A percentile compares a stretch with the other conserved stretches of the same genome.
Evolutionary conservation across 2,329 filamentous ascomycete genomes (phyloP).

Genomic region (Trichoderma aggressivum): DNA sequence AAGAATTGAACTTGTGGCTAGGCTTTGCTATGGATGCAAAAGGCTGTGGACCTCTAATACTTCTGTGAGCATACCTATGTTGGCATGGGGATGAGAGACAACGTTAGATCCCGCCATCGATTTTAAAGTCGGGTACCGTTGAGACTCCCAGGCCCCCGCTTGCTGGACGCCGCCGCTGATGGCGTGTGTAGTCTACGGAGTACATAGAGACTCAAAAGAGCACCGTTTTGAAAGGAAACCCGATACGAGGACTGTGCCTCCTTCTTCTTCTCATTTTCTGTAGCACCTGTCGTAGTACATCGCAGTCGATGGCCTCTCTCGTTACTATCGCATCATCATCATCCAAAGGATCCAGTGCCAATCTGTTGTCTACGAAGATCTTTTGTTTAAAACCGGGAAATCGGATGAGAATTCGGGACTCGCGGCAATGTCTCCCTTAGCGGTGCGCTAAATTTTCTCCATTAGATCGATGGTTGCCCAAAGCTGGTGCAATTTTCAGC

Average conservation of each 20-base stretch:
- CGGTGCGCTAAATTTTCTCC: not conserved
- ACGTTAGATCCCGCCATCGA: not conserved
- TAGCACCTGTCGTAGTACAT: not conserved
- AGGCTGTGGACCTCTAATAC: conserved; percentile 17
- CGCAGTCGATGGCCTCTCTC: not conserved
- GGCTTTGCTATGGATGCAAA: conserved; percentile 22
- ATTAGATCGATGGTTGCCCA: not conserved
- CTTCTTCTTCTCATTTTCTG: not conserved
- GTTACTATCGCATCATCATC: not conserved
- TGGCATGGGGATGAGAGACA: not conserved
- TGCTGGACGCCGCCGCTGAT: not conserved
- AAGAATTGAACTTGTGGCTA: not conserved
- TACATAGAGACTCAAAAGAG: not conserved
- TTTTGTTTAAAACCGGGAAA: not conserved
- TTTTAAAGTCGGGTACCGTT: not conserved
- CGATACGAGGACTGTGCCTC: not conserved
- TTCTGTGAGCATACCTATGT: not conserved
- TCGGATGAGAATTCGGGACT: not conserved
- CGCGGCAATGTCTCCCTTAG: not conserved
- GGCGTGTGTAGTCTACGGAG: not conserved
- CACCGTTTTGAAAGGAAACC: no score
- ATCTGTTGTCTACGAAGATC: not conserved
- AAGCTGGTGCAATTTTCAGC: not conserved
- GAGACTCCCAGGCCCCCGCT: not conserved
- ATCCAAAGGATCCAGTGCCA: not conserved